Evolutionary conservation across 2,329 filamentous ascomycete species (phyloP).

Genomic region (Aspergillus viridinutans): DNA sequence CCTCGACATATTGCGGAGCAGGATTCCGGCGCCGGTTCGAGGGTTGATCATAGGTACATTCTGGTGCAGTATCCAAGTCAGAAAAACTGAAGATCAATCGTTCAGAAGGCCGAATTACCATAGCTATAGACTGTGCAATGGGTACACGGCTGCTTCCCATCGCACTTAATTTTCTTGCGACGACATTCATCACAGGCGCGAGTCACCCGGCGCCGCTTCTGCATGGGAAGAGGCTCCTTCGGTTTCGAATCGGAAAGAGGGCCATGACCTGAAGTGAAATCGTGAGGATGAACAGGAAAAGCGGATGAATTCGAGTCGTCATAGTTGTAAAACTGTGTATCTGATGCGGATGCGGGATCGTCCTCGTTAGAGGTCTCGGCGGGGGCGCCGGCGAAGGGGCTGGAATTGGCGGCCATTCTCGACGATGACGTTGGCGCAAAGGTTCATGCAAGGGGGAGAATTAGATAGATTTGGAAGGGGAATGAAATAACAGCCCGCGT

Average conservation of each 20-base stretch:
- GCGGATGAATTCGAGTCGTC: constrained; percentile 15
- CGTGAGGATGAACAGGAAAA: constrained; percentile 10
- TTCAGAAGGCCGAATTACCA: constrained; percentile 54
- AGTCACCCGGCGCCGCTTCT: constrained; percentile 74
- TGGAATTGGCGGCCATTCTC: constrained; percentile 24
- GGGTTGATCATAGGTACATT: constrained; percentile 93
- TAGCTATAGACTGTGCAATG: constrained; percentile 99
- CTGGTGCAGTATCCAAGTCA: constrained; percentile 42
- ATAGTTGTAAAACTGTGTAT: constrained; percentile 16
- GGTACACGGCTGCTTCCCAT: constrained; percentile 83
- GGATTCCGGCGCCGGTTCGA: constrained; percentile 88
- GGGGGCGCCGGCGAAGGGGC: constrained; percentile 16
- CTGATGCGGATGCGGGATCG: constrained; percentile 18
- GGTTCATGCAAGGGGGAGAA: constrained; percentile 11
- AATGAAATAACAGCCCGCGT: constrained; percentile 12
- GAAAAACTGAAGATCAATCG: not conserved
- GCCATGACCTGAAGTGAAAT: constrained; percentile 14
- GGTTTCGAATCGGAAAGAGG: constrained; percentile 23
- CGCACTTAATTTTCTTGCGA: constrained; percentile 83
- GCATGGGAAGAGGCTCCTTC: constrained; percentile 51
- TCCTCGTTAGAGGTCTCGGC: constrained; percentile 27
- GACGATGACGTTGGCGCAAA: constrained; percentile 12
- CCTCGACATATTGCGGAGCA: constrained; percentile 88
- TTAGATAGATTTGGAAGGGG: constrained; percentile 7
- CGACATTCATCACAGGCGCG: constrained; percentile 79